Evolutionary conservation across 169 alveolate species (phyloP).

Genomic region (Babesia gibsoni): DNA sequence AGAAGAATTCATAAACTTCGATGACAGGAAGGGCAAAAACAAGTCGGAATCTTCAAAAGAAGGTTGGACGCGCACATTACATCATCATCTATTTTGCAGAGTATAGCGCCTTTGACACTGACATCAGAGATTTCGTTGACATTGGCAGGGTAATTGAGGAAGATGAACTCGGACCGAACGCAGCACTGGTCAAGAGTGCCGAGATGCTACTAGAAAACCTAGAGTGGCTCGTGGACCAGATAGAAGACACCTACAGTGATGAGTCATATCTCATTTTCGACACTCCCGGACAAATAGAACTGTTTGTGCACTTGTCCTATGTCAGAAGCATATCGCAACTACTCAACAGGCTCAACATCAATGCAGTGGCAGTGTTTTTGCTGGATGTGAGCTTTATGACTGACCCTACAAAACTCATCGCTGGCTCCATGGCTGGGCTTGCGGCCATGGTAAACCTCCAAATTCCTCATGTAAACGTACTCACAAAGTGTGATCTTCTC

Average conservation of each 20-base stretch:
- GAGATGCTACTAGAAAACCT: conserved; percentile 90
- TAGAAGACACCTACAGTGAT: conserved; percentile 88
- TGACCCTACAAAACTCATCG: conserved; percentile 90
- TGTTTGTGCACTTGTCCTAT: conserved; percentile 93
- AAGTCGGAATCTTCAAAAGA: conserved; percentile 19
- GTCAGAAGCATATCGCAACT: conserved; percentile 86
- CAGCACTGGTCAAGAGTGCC: conserved; percentile 93
- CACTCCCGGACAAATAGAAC: conserved; percentile 97
- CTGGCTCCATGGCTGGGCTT: conserved; percentile 91
- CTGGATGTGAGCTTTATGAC: conserved; percentile 92
- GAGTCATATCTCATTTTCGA: conserved; percentile 93
- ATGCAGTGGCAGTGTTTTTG: conserved; percentile 89
- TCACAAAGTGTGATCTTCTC: conserved; percentile 94
- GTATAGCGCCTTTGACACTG: conserved; percentile 80
- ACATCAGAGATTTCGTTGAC: conserved; percentile 93
- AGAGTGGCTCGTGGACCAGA: conserved; percentile 92
- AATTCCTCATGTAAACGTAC: conserved; percentile 91
- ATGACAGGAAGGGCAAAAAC: conserved; percentile 47
- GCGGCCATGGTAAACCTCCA: conserved; percentile 94
- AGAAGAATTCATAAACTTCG: conserved; percentile 75
- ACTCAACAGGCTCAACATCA: conserved; percentile 84
- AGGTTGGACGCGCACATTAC: not conserved
- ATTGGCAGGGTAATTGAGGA: conserved; percentile 91
- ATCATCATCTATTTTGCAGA: conserved; percentile 33
- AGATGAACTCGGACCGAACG: conserved; percentile 94